These are phyloP conservation scores for Glaciozyma martinii DNA, from an alignment of 768 basidiomycete species.

Conservation along the genomic window DNA sequence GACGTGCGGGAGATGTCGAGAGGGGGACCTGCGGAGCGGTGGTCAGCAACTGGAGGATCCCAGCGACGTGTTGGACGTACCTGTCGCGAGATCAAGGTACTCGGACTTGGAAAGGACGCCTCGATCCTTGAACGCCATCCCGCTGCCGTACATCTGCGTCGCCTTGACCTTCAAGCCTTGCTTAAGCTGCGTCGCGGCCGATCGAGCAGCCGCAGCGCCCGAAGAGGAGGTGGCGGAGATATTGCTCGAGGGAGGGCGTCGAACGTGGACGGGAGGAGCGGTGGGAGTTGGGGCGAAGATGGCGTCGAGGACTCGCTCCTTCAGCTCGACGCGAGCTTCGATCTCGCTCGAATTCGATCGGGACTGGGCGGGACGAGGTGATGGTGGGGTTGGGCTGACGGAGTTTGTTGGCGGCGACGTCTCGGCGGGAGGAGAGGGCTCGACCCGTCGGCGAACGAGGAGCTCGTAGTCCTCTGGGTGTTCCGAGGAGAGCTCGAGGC, in stretches of 20 bases:
- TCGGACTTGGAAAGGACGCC: slow-evolving; percentile 35
- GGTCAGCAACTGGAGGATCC: background rate
- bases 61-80: slow-evolving; percentile 24
- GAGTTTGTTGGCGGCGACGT: background rate
- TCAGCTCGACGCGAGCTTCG: slow-evolving; percentile 28
- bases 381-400: background rate
- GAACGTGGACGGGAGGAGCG: slow-evolving; percentile 15
- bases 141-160: slow-evolving; percentile 36
- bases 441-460: slow-evolving; percentile 4
- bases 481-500: slow-evolving; percentile 34
- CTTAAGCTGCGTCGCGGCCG: slow-evolving; percentile 34
- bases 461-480: slow-evolving; percentile 39
- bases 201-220: background rate
- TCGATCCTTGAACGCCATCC: slow-evolving; percentile 38
- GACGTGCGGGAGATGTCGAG: slow-evolving; percentile 31
- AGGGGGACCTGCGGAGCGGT: slow-evolving; percentile 12
- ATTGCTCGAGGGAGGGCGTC: slow-evolving; percentile 15
- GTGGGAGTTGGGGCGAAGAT: slow-evolving; percentile 14
- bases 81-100: slow-evolving; percentile 38
- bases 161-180: slow-evolving; percentile 36
- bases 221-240: slow-evolving; percentile 3
- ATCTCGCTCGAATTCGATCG: no score
- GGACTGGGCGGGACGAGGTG: background rate
- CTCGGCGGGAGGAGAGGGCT: background rate
- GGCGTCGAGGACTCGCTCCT: slow-evolving; percentile 39